phyloP scores from a whole-genome alignment of 1,139 yeast species.

The Diutina sp. region DNA sequence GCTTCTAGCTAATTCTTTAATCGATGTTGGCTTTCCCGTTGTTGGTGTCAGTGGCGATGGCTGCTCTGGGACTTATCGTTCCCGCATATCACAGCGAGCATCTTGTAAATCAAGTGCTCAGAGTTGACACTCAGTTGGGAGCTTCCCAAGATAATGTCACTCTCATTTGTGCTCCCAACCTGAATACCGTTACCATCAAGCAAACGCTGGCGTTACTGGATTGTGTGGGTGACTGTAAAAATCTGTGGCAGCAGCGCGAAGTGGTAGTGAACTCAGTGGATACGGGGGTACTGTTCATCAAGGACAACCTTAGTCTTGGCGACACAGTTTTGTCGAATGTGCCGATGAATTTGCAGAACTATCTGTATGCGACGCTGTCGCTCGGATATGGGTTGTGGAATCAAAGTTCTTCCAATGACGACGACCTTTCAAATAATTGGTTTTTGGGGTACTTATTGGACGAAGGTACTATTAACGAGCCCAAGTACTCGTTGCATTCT shows the following conservation, averaged over 20 bases:
- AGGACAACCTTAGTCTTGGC: not conserved
- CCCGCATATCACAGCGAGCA: not conserved
- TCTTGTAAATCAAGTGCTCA: not conserved
- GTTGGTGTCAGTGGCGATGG: not conserved
- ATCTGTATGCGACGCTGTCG: not conserved
- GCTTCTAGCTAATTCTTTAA: not conserved
- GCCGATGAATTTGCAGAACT: not conserved
- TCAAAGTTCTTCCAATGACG: not conserved
- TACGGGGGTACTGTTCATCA: not conserved
- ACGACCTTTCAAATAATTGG: not conserved
- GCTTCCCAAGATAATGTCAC: not conserved
- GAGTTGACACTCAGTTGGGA: not conserved
- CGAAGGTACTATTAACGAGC: not conserved
- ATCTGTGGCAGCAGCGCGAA: not conserved
- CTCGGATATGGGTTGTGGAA: slow-evolving; percentile 1
- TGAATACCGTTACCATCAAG: not conserved
- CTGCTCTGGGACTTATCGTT: not conserved
- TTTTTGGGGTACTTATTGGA: not conserved
- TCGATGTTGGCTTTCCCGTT: not conserved
- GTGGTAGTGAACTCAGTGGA: not conserved
- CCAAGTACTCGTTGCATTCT: not conserved
- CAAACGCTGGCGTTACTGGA: not conserved
- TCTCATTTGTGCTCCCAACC: not conserved
- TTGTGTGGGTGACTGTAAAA: not conserved
- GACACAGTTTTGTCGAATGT: not conserved